phyloP scores from a whole-genome alignment of 495 filamentous ascomycete species.

The Aspergillus bridgeri region DNA sequence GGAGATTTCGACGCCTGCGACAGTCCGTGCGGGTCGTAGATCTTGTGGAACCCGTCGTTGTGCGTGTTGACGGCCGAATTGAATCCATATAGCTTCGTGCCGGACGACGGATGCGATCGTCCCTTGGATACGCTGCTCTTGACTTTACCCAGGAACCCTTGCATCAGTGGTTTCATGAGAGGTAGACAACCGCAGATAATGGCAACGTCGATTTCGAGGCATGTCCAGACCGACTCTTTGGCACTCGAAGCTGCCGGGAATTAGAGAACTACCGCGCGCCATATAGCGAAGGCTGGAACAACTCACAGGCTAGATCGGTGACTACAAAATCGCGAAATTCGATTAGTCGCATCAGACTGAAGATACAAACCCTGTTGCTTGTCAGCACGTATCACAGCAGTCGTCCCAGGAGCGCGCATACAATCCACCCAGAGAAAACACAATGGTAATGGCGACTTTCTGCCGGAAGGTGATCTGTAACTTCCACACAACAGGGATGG shows the following conservation, averaged over 20 bases:
- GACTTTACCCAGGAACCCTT: slow-evolving; percentile 11
- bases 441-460: slow-evolving; percentile 24
- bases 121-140: slow-evolving; percentile 7
- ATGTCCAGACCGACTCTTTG: slow-evolving; percentile 44
- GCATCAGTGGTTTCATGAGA: slow-evolving; percentile 22
- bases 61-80: slow-evolving; percentile 6
- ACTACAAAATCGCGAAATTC: slow-evolving; percentile 17
- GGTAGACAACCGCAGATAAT: slow-evolving; percentile 46
- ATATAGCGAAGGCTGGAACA: not conserved
- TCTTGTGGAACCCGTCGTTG: slow-evolving; percentile 11
- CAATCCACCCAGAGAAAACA: slow-evolving; percentile 25
- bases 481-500: slow-evolving; percentile 30
- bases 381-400: slow-evolving; percentile 1
- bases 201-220: slow-evolving; percentile 43
- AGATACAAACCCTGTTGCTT: slow-evolving; percentile 21
- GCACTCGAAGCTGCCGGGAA: slow-evolving; percentile 19
- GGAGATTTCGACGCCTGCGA: slow-evolving; percentile 5
- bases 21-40: slow-evolving; percentile 1
- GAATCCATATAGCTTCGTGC: slow-evolving; percentile 9
- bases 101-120: slow-evolving; percentile 10
- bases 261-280: not conserved
- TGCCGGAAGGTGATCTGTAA: slow-evolving; percentile 19
- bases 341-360: slow-evolving; percentile 22
- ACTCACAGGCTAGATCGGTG: slow-evolving; percentile 20
- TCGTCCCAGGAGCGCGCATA: slow-evolving; percentile 6